Base-by-base conservation (phyloP, 2,329 filamentous ascomycete genomes). In the Cytospora piceae region DNA sequence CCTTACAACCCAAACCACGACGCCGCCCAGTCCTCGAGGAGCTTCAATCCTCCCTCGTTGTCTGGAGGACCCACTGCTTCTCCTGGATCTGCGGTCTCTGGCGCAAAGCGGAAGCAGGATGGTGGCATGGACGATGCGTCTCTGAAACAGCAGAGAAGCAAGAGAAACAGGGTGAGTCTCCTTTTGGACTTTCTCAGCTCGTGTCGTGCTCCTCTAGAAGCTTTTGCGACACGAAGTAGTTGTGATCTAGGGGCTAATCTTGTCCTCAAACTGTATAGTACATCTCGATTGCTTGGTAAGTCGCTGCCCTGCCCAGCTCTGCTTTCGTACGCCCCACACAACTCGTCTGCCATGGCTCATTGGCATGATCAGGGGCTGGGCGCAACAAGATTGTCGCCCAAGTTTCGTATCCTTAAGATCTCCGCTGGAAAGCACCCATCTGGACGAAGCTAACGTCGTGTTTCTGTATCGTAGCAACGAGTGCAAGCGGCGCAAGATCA, bases 401-500 rank as follows among this genome's bases (percentile, higher is more conserved):
- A 17, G 14, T 39, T 15, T 17, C 20, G 39, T 4, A 15, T 17
- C 37, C 37, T n/a, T 42, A 20, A 51, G 31, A 37, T 37, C 11
- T 17, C 53, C 29, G 29, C n/a, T 29, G 58, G 58, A 6, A 54
- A 52, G 14, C 22, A 52, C 9, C 32, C 11, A 2, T 42, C 15
- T 46, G 4, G 34, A 37, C 42, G 9, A n/a, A 14, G 31, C 58
- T 69, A 67, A 70, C 58, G 11, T 68, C 32, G 17, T 8, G 49
- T 58, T 32, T 29, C 52, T 12, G 24, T 20, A 31, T 29, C 49
- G 24, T 64, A 90, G 89, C 71, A 91, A 90, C 72, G 88, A 91
- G 73, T 91, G 89, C 76, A 91, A 91, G 72, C 82, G 89, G n/a
- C 86, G 89, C 65, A 91, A 91, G 76, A 87, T 91, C 72, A 91